A percentile compares a stretch with the other conserved stretches of the same genome.
These are phyloP conservation scores for Rasamsonia emersonii DNA, from an alignment of 2,329 filamentous ascomycete genomes.

Conservation along the genomic window DNA sequence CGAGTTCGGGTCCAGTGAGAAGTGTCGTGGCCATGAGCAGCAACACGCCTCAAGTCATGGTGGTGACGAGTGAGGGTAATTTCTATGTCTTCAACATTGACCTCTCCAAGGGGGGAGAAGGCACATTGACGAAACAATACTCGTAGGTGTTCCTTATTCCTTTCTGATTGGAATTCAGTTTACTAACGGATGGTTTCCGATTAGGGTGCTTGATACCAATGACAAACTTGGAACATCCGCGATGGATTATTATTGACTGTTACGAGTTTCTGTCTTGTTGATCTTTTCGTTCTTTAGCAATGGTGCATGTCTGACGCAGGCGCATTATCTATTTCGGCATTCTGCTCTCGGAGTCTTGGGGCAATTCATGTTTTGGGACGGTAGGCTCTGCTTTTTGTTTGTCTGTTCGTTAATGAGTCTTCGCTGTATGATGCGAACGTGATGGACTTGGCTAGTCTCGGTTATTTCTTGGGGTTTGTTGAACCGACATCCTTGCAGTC, in stretches of 20 bases:
- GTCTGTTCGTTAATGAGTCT: too few species aligned
- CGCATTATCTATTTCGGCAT: too few species aligned
- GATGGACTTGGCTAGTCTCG: too few species aligned
- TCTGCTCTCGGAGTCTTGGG: too few species aligned
- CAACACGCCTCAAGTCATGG: constrained; percentile 92
- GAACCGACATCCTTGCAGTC: too few species aligned
- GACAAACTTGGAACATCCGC: constrained; percentile 29
- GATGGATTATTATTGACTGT: constrained; percentile 7
- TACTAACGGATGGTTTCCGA: constrained; percentile 11
- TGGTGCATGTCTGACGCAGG: too few species aligned
- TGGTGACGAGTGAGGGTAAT: constrained; percentile 88
- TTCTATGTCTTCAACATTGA: constrained; percentile 96
- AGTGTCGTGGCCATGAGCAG: constrained; percentile 98
- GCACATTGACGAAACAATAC: constrained; percentile 81
- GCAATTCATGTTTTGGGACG: too few species aligned
- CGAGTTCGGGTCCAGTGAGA: constrained; percentile 52
- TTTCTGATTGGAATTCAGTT: neutral
- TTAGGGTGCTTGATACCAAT: constrained; percentile 36
- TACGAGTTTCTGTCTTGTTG: too few species aligned
- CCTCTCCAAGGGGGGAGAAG: constrained; percentile 88
- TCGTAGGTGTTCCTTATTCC: constrained; percentile 56
- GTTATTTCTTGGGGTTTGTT: too few species aligned
- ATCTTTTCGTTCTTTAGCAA: too few species aligned
- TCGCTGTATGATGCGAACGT: too few species aligned
- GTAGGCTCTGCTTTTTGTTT: too few species aligned